Evolutionary conservation across 805 yeast genomes (phyloP), one percentile per base, ranked within the genome.

Genomic region (Diddensiella santjacobensis): DNA sequence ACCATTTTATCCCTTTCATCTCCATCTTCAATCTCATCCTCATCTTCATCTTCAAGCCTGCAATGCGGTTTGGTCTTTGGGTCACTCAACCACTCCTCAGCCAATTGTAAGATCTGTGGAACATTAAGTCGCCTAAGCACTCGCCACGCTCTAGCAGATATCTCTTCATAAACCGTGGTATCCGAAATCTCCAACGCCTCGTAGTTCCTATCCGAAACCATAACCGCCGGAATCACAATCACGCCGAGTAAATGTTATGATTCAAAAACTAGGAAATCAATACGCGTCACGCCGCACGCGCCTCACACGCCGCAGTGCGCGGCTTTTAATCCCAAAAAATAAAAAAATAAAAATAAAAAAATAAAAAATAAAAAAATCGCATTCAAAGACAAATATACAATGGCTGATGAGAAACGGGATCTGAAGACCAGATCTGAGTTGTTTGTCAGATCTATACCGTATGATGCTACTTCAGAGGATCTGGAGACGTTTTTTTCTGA

Each of bases 361-460:
- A n/a, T n/a, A n/a, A n/a, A n/a, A n/a, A n/a, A n/a, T n/a, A n/a
- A n/a, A n/a, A n/a, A n/a, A n/a, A n/a, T n/a, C n/a, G n/a, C n/a
- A n/a, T n/a, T n/a, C n/a, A n/a, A n/a, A n/a, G n/a, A n/a, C n/a
- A n/a, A n/a, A n/a, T n/a, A n/a, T n/a, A n/a, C n/a, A n/a, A n/a
- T n/a, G n/a, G n/a, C n/a, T n/a, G n/a, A n/a, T n/a, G n/a, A n/a
- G n/a, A n/a, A n/a, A n/a, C n/a, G 17, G 8, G 20, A 35, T 6
- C 20, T n/a, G 38, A 35, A 35, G 18, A 8, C 38, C 6, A 35
- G 15, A 15, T 35, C 60, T 8, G 69, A 66, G 19, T 71, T 93
- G 31, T 93, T 93, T 65, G 95, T 93, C 38, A 79, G 98, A 55
- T 77, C 90, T 3, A 73, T 91, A 30, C 98, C 98, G 1, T 72